A percentile compares a stretch with the other conserved stretches of the same genome.
These are phyloP conservation scores for Diplotaxis tenuifolia DNA, from an alignment of 345 rosid genomes.

Conservation along the genomic window DNA sequence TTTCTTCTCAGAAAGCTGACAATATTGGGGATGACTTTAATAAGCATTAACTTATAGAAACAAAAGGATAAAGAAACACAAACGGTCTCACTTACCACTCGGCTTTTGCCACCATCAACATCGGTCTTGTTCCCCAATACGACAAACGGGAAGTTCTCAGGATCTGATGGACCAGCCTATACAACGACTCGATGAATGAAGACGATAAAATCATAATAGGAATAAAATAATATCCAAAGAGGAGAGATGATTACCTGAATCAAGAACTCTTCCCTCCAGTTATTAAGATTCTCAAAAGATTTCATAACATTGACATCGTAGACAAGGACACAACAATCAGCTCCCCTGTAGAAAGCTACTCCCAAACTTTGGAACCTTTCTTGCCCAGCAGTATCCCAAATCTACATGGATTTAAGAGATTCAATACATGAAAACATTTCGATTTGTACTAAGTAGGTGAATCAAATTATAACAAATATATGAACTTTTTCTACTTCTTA, in stretches of 20 bases:
- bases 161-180: conserved; percentile 88
- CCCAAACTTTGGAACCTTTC: conserved; percentile 90
- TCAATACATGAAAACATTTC: background rate
- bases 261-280: conserved; percentile 89
- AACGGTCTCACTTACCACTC: conserved; percentile 56
- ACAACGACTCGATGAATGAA: background rate
- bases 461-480: too few relatives aligned
- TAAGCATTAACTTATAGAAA: background rate
- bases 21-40: background rate
- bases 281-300: conserved; percentile 84
- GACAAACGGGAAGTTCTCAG: conserved; percentile 83
- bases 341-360: conserved; percentile 85
- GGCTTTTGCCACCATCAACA: conserved; percentile 79
- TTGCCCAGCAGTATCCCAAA: conserved; percentile 96
- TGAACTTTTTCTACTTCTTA: too few relatives aligned
- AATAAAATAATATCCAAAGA: background rate
- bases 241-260: conserved; percentile 50
- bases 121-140: conserved; percentile 87
- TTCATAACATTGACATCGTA: conserved; percentile 84
- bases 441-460: background rate
- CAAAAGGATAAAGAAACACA: background rate
- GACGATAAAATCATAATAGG: background rate
- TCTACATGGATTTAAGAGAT: conserved; percentile 27
- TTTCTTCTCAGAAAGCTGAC: conserved; percentile 85
- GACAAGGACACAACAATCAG: conserved; percentile 90